These are phyloP conservation scores for Saccharomycopsis selenospora DNA, from an alignment of 805 yeast species.

Conservation along the genomic window DNA sequence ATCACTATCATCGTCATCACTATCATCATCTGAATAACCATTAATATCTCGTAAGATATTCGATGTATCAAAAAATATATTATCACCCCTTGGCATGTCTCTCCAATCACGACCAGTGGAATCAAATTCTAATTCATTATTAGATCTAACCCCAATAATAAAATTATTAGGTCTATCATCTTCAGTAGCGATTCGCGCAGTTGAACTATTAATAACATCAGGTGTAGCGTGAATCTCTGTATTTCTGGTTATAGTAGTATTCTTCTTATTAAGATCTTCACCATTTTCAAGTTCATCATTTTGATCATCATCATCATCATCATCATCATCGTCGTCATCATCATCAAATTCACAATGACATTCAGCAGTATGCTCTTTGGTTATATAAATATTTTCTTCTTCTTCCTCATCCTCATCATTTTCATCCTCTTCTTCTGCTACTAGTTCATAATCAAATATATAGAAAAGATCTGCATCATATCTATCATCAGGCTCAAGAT, in stretches of 20 bases:
- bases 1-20: slow-evolving; percentile 4
- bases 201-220: neutral
- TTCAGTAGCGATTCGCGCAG: neutral
- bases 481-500: slow-evolving; percentile 50
- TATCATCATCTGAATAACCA: slow-evolving; percentile 8
- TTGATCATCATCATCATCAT: slow-evolving; percentile 1
- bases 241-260: too few species aligned
- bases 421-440: slow-evolving; percentile 33
- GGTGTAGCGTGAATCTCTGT: too few species aligned
- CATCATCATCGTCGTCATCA: slow-evolving; percentile 20
- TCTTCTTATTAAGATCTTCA: too few species aligned
- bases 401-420: slow-evolving; percentile 24
- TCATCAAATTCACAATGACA: slow-evolving; percentile 35
- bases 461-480: slow-evolving; percentile 63
- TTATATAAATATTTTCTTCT: slow-evolving; percentile 20
- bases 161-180: neutral
- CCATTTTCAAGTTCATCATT: neutral
- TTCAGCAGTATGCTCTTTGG: slow-evolving; percentile 28
- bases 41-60: neutral
- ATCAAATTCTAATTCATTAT: slow-evolving; percentile 42
- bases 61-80: slow-evolving; percentile 31
- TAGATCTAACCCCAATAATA: slow-evolving; percentile 27
- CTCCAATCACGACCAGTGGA: slow-evolving; percentile 64
- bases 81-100: slow-evolving; percentile 58
- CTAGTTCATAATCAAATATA: slow-evolving; percentile 51